phyloP scores from a whole-genome alignment of 2,329 filamentous ascomycete genomes.

The Emergomyces orientalis region DNA sequence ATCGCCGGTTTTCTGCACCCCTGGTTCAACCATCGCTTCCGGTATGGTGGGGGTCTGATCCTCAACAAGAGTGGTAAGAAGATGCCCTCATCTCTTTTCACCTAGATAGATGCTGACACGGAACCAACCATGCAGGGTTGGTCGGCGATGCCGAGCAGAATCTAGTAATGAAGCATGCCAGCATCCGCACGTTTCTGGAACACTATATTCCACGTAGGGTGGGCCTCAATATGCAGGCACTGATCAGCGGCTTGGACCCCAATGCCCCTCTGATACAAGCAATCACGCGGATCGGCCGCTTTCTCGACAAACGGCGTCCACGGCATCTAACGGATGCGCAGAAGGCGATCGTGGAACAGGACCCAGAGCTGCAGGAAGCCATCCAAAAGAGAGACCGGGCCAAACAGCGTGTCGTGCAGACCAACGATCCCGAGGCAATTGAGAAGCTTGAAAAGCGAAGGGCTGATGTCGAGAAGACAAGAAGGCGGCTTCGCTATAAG shows the following conservation, averaged over 20 bases:
- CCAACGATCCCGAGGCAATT: background rate
- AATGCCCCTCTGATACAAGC: conserved; percentile 15
- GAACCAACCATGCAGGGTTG: background rate
- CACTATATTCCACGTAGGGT: conserved; percentile 16
- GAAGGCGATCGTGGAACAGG: conserved; percentile 13
- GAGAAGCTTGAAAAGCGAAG: conserved; percentile 9
- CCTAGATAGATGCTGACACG: background rate
- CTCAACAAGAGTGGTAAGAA: background rate
- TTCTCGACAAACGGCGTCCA: conserved; percentile 12
- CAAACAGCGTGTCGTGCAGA: background rate
- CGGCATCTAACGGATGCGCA: conserved; percentile 12
- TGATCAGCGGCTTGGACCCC: conserved; percentile 18
- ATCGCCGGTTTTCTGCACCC: conserved; percentile 18
- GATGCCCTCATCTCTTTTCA: background rate
- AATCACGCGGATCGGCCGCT: conserved; percentile 17
- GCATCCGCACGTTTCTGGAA: conserved; percentile 20
- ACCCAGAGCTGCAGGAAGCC: conserved; percentile 15
- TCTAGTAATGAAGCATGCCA: conserved; percentile 19
- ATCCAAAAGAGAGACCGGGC: background rate
- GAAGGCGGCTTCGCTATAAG: conserved; percentile 12
- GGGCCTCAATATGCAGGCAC: conserved; percentile 14
- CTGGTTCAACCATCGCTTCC: conserved; percentile 20
- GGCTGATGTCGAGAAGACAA: conserved; percentile 13
- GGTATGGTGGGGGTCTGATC: conserved; percentile 13
- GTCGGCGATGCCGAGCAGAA: conserved; percentile 20